Percentiles rank a stretch among this genome's conserved stretches.
Evolutionary conservation across 495 filamentous ascomycete genomes (phyloP).

Genomic region (Podospora pseudocomata): DNA sequence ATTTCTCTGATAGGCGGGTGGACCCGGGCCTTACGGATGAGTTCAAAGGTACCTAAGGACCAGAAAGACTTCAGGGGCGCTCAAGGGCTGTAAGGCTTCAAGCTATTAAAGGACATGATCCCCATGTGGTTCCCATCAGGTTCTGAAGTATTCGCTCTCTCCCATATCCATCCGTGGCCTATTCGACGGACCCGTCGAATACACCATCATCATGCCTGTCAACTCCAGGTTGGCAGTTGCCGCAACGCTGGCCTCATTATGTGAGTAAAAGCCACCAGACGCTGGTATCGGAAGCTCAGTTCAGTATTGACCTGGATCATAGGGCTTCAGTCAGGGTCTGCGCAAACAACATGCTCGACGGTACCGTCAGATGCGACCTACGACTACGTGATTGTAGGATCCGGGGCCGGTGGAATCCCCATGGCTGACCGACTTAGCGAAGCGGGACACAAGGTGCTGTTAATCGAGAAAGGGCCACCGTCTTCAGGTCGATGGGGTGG

Average conservation of each 20-base stretch:
- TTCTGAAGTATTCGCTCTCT: not conserved
- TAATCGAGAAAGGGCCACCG: conserved; percentile 60
- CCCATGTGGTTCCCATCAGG: not conserved
- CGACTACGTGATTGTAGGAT: conserved; percentile 64
- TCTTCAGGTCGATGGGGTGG: conserved; percentile 57
- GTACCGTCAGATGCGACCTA: conserved; percentile 46
- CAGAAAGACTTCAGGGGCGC: not conserved
- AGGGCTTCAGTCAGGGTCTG: conserved; percentile 17
- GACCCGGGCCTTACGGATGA: too few species aligned
- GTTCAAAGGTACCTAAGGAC: not conserved
- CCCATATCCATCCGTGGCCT: not conserved
- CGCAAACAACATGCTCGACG: conserved; percentile 37
- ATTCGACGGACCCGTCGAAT: not conserved
- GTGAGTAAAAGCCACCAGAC: conserved; percentile 10
- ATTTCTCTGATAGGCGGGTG: not conserved
- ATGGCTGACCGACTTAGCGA: conserved; percentile 59
- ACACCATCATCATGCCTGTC: conserved; percentile 15
- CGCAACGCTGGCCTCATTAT: conserved; percentile 8
- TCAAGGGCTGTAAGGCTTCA: not conserved
- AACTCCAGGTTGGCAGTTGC: conserved; percentile 13
- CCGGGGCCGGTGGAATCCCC: conserved; percentile 60
- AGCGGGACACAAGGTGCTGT: conserved; percentile 56
- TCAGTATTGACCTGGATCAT: not conserved
- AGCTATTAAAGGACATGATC: not conserved
- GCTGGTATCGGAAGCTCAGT: not conserved